A percentile compares a stretch with the other conserved stretches of the same genome.
Evolutionary conservation across 2,329 filamentous ascomycete species (phyloP).

Genomic region (Stagonosporopsis vannaccii): DNA sequence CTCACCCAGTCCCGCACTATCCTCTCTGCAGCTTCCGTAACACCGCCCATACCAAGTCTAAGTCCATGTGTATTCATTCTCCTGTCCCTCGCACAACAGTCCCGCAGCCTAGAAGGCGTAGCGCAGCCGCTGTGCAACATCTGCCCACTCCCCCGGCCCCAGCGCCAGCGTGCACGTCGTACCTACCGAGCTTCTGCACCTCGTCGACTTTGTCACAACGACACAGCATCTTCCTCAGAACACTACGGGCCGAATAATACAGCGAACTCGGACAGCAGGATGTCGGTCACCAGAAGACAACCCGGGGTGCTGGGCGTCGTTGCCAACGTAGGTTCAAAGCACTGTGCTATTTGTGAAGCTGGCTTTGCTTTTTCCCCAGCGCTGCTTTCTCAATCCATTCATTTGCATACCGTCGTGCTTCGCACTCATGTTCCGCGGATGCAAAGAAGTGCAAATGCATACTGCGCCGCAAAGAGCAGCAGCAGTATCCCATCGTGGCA

Average conservation of each 20-base stretch:
- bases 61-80: background rate
- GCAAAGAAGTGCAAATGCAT: background rate
- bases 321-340: background rate
- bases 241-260: background rate
- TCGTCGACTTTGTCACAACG: background rate
- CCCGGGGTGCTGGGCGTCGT: background rate
- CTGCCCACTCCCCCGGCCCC: background rate
- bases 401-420: background rate
- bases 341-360: background rate
- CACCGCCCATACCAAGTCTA: background rate
- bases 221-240: background rate
- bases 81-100: background rate
- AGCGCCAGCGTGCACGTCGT: background rate
- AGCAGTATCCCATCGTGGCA: background rate
- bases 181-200: background rate
- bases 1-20: background rate
- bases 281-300: background rate
- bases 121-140: background rate
- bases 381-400: background rate
- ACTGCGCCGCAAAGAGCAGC: background rate
- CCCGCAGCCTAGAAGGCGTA: background rate
- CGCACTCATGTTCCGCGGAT: background rate
- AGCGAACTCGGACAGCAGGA: background rate
- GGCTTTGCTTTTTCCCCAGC: background rate
- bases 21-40: background rate